phyloP scores from a whole-genome alignment of 179 eudicot species.

The Amaranthus tricolor region DNA sequence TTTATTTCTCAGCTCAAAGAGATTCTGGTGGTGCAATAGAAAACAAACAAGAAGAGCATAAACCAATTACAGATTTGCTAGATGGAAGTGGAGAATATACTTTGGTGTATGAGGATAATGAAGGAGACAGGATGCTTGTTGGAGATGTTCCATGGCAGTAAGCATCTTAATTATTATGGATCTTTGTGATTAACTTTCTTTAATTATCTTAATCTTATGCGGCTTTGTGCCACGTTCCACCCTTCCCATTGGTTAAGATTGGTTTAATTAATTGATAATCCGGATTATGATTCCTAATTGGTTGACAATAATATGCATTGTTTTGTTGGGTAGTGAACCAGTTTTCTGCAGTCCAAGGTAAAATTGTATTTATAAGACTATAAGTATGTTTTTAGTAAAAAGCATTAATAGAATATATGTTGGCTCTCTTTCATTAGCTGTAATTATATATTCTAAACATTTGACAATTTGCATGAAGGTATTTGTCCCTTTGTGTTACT shows the following conservation, averaged over 20 bases:
- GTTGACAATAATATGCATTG: slow-evolving; percentile 27
- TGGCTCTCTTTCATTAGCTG: slow-evolving; percentile 14
- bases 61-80: slow-evolving; percentile 53
- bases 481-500: slow-evolving; percentile 13
- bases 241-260: slow-evolving; percentile 10
- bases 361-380: slow-evolving; percentile 15
- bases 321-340: slow-evolving; percentile 31
- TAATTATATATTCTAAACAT: neutral
- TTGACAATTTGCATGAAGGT: slow-evolving; percentile 17
- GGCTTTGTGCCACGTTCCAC: neutral
- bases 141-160: slow-evolving; percentile 99
- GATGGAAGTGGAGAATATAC: slow-evolving; percentile 94
- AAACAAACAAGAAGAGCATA: slow-evolving; percentile 44
- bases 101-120: slow-evolving; percentile 91
- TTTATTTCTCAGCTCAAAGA: slow-evolving; percentile 56
- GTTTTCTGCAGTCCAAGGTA: slow-evolving; percentile 22
- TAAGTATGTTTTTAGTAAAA: slow-evolving; percentile 1
- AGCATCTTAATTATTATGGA: slow-evolving; percentile 44
- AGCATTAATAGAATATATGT: slow-evolving; percentile 24
- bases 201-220: neutral
- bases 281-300: slow-evolving; percentile 22
- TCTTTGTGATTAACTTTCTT: slow-evolving; percentile 7
- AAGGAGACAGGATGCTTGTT: slow-evolving; percentile 96
- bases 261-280: slow-evolving; percentile 23
- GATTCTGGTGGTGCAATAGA: slow-evolving; percentile 43